These are phyloP conservation scores for Saposhnikovia divaricata DNA, from an alignment of 129 eudicot genomes.

Conservation along the genomic window DNA sequence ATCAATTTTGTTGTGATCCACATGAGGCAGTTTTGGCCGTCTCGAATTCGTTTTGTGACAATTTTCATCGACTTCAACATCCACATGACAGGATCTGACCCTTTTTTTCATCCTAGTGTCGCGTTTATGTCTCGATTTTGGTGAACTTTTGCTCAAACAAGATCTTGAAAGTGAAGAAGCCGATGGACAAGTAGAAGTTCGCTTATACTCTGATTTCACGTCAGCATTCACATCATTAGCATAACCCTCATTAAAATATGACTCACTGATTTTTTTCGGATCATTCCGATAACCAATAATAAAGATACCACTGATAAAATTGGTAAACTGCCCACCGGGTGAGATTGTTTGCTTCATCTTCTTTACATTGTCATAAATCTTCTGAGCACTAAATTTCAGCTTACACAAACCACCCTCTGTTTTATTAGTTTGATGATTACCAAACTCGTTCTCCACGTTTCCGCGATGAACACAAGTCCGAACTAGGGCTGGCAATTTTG, in stretches of 20 bases:
- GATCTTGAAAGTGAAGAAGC: conserved; percentile 63
- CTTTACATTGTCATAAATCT: conserved; percentile 47
- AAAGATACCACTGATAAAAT: conserved; percentile 47
- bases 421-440: conserved; percentile 12
- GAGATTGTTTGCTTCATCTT: conserved; percentile 64
- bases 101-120: conserved; percentile 30
- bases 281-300: conserved; percentile 19
- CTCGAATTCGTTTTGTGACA: neutral
- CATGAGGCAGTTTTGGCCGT: neutral
- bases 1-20: neutral
- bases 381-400: conserved; percentile 43
- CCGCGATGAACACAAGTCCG: conserved; percentile 10
- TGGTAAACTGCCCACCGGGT: conserved; percentile 54
- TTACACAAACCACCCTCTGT: conserved; percentile 19
- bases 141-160: conserved; percentile 54
- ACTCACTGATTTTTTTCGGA: conserved; percentile 28
- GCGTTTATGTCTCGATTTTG: conserved; percentile 35
- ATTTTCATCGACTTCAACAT: conserved; percentile 48
- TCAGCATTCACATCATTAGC: neutral
- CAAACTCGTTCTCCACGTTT: conserved; percentile 10
- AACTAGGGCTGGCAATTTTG: too few relatives aligned
- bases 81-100: conserved; percentile 59
- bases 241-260: conserved; percentile 1
- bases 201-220: neutral
- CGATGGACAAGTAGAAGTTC: conserved; percentile 40